These are phyloP conservation scores for Fragilariopsis cylindrus DNA, from an alignment of 108 stramenopile genomes.

Conservation along the genomic window DNA sequence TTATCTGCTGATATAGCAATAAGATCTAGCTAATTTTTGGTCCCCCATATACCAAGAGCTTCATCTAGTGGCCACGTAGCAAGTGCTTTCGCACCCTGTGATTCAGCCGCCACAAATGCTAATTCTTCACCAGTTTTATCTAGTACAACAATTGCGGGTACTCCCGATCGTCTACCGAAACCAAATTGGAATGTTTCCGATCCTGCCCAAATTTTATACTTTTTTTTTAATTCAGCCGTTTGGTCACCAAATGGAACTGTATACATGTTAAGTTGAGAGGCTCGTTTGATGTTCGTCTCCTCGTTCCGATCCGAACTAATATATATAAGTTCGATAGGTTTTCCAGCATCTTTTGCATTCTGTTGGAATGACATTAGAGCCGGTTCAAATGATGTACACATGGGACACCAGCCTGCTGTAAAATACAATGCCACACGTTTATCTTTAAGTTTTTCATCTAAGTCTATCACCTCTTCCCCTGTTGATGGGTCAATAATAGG, in stretches of 20 bases:
- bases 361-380: conserved; percentile 15
- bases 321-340: conserved; percentile 47
- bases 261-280: conserved; percentile 43
- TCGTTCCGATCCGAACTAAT: conserved; percentile 52
- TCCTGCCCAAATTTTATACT: conserved; percentile 57
- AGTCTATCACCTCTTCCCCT: not conserved
- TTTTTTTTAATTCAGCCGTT: conserved; percentile 44
- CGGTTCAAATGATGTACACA: conserved; percentile 72
- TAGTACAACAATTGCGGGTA: conserved; percentile 62
- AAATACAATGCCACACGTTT: conserved; percentile 21
- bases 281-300: conserved; percentile 18
- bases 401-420: conserved; percentile 46
- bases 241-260: conserved; percentile 45
- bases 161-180: conserved; percentile 53
- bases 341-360: conserved; percentile 27
- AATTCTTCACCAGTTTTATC: conserved; percentile 48
- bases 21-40: no score
- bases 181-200: conserved; percentile 48
- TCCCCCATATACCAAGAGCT: conserved; percentile 43
- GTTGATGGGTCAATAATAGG: not conserved
- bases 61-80: conserved; percentile 54
- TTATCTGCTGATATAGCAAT: no score
- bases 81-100: conserved; percentile 50
- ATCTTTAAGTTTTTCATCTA: not conserved
- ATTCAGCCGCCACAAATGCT: conserved; percentile 52